phyloP scores from a whole-genome alignment of 202 grass and related monocot genomes.

The Panicum hallii region DNA sequence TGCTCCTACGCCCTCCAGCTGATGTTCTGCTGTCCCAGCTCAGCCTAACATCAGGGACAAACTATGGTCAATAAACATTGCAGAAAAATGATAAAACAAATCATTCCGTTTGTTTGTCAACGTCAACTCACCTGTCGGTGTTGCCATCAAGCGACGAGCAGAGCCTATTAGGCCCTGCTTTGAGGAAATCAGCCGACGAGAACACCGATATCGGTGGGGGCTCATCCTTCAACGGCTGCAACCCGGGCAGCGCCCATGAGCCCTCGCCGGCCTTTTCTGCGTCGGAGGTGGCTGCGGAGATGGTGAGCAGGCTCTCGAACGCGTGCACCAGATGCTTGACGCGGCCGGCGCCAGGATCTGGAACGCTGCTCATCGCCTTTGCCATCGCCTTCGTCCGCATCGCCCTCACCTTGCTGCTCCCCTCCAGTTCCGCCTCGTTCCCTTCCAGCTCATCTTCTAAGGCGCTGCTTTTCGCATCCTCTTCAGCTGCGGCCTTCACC shows the following conservation, averaged over 20 bases:
- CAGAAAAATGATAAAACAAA: conserved; percentile 6
- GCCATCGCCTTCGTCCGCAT: conserved; percentile 70
- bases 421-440: conserved; percentile 47
- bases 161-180: conserved; percentile 20
- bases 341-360: conserved; percentile 69
- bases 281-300: conserved; percentile 64
- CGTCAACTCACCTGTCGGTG: conserved; percentile 55
- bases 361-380: conserved; percentile 64
- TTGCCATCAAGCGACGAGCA: conserved; percentile 67
- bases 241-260: conserved; percentile 73
- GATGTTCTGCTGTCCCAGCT: conserved; percentile 70
- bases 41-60: conserved; percentile 51
- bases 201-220: conserved; percentile 35
- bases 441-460: conserved; percentile 1
- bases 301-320: conserved; percentile 85
- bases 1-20: conserved; percentile 59
- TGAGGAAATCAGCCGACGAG: conserved; percentile 60
- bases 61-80: conserved; percentile 32
- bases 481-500: background rate
- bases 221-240: conserved; percentile 55
- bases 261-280: conserved; percentile 58
- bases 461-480: conserved; percentile 22
- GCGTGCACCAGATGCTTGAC: conserved; percentile 89
- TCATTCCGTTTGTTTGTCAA: background rate
- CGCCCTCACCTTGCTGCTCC: conserved; percentile 71